Conservation (phyloP, 768 basidiomycete species). For the Tephrocybe rancida region DNA sequence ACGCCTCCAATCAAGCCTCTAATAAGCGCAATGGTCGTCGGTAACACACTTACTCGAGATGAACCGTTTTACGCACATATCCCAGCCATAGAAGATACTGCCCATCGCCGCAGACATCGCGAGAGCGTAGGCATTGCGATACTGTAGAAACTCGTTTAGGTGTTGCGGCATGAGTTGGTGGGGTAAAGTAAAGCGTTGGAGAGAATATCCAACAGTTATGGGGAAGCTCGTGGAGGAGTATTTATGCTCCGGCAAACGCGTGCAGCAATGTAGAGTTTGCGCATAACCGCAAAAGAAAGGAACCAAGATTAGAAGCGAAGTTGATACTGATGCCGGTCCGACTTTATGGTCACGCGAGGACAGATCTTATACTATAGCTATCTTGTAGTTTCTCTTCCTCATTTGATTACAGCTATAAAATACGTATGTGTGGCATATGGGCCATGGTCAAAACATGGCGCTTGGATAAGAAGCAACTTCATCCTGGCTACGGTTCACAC, state of each 20-base stretch:
- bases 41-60: neutral
- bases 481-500: too few species aligned
- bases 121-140: slow-evolving; percentile 48
- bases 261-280: too few species aligned
- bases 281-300: too few species aligned
- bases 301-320: too few species aligned
- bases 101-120: slow-evolving; percentile 48
- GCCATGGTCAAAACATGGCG: too few species aligned
- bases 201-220: neutral
- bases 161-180: slow-evolving; percentile 1
- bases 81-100: slow-evolving; percentile 53
- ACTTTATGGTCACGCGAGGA: too few species aligned
- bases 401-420: too few species aligned
- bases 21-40: slow-evolving; percentile 3
- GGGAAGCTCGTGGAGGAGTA: neutral
- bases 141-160: slow-evolving; percentile 14
- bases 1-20: slow-evolving; percentile 51
- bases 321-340: too few species aligned
- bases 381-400: too few species aligned
- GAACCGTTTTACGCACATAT: slow-evolving; percentile 29
- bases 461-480: too few species aligned
- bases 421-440: too few species aligned
- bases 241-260: neutral
- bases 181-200: neutral
- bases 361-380: too few species aligned